Conservation (phyloP, 805 yeast genomes). For the Millerago galiae region DNA sequence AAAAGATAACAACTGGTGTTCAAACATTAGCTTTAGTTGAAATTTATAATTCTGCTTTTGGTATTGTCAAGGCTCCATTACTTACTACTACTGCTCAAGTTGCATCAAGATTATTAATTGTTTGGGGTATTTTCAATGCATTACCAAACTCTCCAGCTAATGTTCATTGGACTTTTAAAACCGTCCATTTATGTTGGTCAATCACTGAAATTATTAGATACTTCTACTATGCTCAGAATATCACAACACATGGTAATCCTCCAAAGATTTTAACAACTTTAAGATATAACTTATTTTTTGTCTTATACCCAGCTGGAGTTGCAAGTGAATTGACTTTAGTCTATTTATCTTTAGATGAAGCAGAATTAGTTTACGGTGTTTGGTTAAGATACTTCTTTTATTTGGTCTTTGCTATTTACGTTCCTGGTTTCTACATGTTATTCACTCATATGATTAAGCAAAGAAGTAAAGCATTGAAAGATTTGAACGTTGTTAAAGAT, state of each 20-base stretch:
- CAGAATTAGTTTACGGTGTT: slow-evolving; percentile 43
- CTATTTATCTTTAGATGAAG: slow-evolving; percentile 64
- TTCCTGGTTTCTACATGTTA: slow-evolving; percentile 82
- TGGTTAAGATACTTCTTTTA: slow-evolving; percentile 52
- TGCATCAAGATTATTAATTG: slow-evolving; percentile 73
- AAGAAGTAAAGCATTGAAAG: slow-evolving; percentile 68
- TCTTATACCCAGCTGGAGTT: slow-evolving; percentile 91
- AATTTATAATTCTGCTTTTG: slow-evolving; percentile 67
- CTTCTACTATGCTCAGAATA: slow-evolving; percentile 72
- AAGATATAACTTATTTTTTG: slow-evolving; percentile 77
- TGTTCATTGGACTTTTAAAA: slow-evolving; percentile 49
- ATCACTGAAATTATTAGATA: slow-evolving; percentile 89
- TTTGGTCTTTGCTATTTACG: slow-evolving; percentile 55
- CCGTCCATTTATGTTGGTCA: slow-evolving; percentile 84
- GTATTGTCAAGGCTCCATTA: slow-evolving; percentile 80
- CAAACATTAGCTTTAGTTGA: slow-evolving; percentile 82
- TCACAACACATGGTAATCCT: slow-evolving; percentile 43
- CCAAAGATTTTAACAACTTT: slow-evolving; percentile 58
- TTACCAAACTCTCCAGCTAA: slow-evolving; percentile 70
- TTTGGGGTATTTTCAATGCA: slow-evolving; percentile 72
- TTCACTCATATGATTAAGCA: slow-evolving; percentile 87
- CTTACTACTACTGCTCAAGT: slow-evolving; percentile 85
- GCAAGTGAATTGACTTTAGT: slow-evolving; percentile 71
- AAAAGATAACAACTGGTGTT: slow-evolving; percentile 50
- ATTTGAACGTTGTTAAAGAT: too few species aligned